Evolutionary conservation across 2,329 filamentous ascomycete genomes (phyloP).

Genomic region (Venturia nashicola): DNA sequence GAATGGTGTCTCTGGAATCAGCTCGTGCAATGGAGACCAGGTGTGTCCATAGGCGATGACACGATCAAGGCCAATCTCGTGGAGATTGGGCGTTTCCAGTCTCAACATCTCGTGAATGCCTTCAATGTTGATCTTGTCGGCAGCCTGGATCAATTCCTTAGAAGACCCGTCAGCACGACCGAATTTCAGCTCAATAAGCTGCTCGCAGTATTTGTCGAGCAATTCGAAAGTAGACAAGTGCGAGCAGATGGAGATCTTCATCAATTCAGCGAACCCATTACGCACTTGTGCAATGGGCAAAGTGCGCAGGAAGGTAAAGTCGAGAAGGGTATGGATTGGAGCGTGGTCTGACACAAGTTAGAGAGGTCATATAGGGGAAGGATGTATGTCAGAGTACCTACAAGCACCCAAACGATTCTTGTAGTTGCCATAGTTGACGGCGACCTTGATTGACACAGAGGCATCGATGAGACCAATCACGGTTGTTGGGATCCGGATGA

Average conservation of each 20-base stretch:
- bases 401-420: constrained; percentile 58
- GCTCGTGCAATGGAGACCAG: constrained; percentile 61
- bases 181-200: constrained; percentile 52
- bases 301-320: constrained; percentile 60
- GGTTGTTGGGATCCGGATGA: constrained; percentile 61
- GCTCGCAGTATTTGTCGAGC: constrained; percentile 57
- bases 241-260: constrained; percentile 63
- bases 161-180: constrained; percentile 46
- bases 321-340: constrained; percentile 59
- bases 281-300: constrained; percentile 56
- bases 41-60: constrained; percentile 66
- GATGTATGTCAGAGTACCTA: constrained; percentile 2
- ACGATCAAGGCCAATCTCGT: constrained; percentile 59
- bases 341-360: constrained; percentile 43
- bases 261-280: constrained; percentile 63
- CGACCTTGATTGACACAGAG: constrained; percentile 66
- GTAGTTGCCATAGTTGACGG: constrained; percentile 64
- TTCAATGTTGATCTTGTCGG: constrained; percentile 55
- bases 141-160: constrained; percentile 45
- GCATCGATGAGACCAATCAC: constrained; percentile 66
- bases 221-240: constrained; percentile 54
- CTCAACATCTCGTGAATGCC: constrained; percentile 63
- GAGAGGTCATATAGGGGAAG: neutral
- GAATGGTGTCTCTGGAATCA: constrained; percentile 54
- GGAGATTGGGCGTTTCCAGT: constrained; percentile 60